Percentiles rank a stretch among this genome's conserved stretches.
Conservation (phyloP, 2,329 filamentous ascomycete genomes). For the Fusarium sacchari region DNA sequence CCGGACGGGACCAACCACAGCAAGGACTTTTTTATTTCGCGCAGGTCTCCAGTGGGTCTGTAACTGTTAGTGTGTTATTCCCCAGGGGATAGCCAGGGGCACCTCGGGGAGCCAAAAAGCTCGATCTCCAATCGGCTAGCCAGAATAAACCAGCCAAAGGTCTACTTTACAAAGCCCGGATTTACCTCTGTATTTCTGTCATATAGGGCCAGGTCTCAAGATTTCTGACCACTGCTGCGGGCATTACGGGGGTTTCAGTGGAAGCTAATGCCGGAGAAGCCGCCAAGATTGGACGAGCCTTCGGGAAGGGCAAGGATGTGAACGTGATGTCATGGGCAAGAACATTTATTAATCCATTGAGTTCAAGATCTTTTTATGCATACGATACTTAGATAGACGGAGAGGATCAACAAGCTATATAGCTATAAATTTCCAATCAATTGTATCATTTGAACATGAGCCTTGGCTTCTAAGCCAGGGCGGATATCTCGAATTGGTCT, state of each 20-base stretch:
- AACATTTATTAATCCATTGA: neutral
- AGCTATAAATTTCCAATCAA: neutral
- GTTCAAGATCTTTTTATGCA: neutral
- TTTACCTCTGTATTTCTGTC: neutral
- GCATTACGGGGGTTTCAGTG: constrained; percentile 24
- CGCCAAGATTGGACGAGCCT: constrained; percentile 14
- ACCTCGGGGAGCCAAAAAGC: neutral
- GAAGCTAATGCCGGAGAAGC: constrained; percentile 19
- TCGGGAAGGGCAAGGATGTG: neutral
- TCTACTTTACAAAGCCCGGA: fast-evolving
- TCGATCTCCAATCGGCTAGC: no score
- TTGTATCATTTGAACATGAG: neutral
- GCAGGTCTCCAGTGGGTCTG: constrained; percentile 15
- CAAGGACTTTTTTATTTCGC: constrained; percentile 37
- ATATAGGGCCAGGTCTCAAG: neutral
- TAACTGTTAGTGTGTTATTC: constrained; percentile 15
- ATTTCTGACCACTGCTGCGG: neutral
- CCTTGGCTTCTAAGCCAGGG: neutral
- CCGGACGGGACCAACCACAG: constrained; percentile 38
- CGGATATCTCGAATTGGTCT: neutral
- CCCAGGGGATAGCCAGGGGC: constrained; percentile 30
- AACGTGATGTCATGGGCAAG: constrained; percentile 15
- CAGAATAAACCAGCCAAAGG: neutral
- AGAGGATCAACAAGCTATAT: neutral
- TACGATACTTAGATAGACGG: neutral